Conservation (phyloP, 495 filamentous ascomycete genomes). For the Penicillium salamii region DNA sequence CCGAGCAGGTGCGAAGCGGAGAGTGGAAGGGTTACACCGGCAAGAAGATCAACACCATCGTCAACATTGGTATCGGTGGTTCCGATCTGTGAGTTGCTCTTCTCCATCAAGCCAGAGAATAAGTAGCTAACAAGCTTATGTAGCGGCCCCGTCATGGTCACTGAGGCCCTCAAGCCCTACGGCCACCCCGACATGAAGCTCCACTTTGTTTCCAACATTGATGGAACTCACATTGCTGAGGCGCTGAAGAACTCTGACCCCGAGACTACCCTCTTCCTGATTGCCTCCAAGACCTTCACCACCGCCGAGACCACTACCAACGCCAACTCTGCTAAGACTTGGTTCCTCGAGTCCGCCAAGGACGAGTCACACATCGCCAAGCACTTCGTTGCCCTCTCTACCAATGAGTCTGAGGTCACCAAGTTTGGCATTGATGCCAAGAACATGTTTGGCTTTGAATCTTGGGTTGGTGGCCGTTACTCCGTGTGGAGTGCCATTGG, state of each 20-base stretch:
- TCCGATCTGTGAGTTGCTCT: slow-evolving; percentile 79
- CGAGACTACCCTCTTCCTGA: slow-evolving; percentile 94
- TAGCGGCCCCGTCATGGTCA: slow-evolving; percentile 97
- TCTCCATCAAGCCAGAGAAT: not conserved
- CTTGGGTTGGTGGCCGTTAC: slow-evolving; percentile 97
- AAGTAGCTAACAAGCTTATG: slow-evolving; percentile 31
- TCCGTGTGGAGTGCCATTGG: slow-evolving; percentile 99
- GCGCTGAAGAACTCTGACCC: slow-evolving; percentile 85
- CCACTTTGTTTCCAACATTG: slow-evolving; percentile 99
- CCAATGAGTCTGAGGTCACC: slow-evolving; percentile 89
- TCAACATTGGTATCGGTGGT: slow-evolving; percentile 98
- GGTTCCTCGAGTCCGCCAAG: slow-evolving; percentile 89
- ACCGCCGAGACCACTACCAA: slow-evolving; percentile 97
- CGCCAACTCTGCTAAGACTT: slow-evolving; percentile 91
- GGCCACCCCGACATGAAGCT: slow-evolving; percentile 77
- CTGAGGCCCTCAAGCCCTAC: slow-evolving; percentile 93
- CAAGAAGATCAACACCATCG: slow-evolving; percentile 91
- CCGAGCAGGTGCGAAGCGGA: slow-evolving; percentile 87
- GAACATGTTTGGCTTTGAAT: slow-evolving; percentile 99
- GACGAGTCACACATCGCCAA: slow-evolving; percentile 79
- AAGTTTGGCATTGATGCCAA: slow-evolving; percentile 97
- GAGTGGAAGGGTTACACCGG: slow-evolving; percentile 99
- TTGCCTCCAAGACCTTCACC: slow-evolving; percentile 99
- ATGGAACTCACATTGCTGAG: slow-evolving; percentile 96
- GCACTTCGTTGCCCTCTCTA: slow-evolving; percentile 98